Evolutionary conservation across 495 filamentous ascomycete species (phyloP).

Genomic region (Penicillium cinerascens): DNA sequence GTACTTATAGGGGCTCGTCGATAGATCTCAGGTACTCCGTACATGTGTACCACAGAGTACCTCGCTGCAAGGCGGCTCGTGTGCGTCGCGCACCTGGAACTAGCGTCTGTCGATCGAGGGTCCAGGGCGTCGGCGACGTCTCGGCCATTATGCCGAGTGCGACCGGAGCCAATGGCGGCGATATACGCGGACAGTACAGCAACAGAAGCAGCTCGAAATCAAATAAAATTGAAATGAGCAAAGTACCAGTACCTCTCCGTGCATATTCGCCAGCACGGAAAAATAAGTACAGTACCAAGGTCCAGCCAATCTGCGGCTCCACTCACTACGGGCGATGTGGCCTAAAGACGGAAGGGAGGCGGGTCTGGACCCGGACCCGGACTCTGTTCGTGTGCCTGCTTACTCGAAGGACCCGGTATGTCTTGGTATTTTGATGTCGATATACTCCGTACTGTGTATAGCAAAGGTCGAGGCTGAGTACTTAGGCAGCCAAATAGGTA

Average conservation of each 20-base stretch:
- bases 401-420: conserved; percentile 13
- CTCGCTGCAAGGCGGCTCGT: not conserved
- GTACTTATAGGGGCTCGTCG: not conserved
- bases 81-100: not conserved
- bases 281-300: conserved; percentile 1
- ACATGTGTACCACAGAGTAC: not conserved
- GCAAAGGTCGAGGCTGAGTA: no score
- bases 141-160: not conserved
- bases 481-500: not conserved
- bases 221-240: not conserved
- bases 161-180: not conserved
- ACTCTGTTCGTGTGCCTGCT: conserved; percentile 15
- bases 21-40: not conserved
- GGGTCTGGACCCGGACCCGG: conserved; percentile 16
- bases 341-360: conserved; percentile 6
- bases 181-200: not conserved
- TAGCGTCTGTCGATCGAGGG: conserved; percentile 19
- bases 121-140: conserved; percentile 1
- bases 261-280: not conserved
- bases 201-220: not conserved
- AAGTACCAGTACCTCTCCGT: not conserved
- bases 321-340: conserved; percentile 16
- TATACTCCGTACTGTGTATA: no score
- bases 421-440: not conserved
- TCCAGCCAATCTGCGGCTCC: conserved; percentile 11